phyloP scores from a whole-genome alignment of 208 protist species.

The Angomonas deanei region DNA sequence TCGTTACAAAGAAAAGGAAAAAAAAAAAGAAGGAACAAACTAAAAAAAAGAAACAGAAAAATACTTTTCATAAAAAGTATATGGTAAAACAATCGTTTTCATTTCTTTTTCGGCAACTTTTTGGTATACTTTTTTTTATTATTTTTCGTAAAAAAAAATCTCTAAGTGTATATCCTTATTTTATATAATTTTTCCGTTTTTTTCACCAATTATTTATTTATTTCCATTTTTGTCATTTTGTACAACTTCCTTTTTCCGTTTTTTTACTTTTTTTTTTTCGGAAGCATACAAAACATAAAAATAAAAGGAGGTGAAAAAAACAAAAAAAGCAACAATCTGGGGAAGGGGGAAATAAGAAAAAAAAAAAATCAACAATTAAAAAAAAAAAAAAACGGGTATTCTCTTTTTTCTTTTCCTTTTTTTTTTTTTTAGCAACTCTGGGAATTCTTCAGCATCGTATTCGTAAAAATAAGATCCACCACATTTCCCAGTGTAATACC shows the following conservation, averaged over 20 bases:
- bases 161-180: no score
- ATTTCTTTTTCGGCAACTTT: no score
- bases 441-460: constrained; percentile 38
- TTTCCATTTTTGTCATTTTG: not conserved
- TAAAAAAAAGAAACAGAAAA: constrained; percentile 4
- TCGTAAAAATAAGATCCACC: constrained; percentile 71
- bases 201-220: not conserved
- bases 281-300: constrained; percentile 9
- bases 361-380: constrained; percentile 8
- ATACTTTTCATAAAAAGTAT: constrained; percentile 4
- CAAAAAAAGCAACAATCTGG: constrained; percentile 11
- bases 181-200: not conserved
- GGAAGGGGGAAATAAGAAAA: constrained; percentile 5
- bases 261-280: constrained; percentile 3
- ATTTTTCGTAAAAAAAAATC: not conserved
- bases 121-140: not conserved
- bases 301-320: constrained; percentile 8
- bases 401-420: constrained; percentile 2
- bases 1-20: constrained; percentile 12
- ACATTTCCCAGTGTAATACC: constrained; percentile 71
- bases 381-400: constrained; percentile 8
- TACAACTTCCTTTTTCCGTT: not conserved
- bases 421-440: constrained; percentile 6
- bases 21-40: constrained; percentile 11
- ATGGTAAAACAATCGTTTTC: no score